phyloP scores from a whole-genome alignment of 2,329 filamentous ascomycete species.

The Exophiala calicioides region DNA sequence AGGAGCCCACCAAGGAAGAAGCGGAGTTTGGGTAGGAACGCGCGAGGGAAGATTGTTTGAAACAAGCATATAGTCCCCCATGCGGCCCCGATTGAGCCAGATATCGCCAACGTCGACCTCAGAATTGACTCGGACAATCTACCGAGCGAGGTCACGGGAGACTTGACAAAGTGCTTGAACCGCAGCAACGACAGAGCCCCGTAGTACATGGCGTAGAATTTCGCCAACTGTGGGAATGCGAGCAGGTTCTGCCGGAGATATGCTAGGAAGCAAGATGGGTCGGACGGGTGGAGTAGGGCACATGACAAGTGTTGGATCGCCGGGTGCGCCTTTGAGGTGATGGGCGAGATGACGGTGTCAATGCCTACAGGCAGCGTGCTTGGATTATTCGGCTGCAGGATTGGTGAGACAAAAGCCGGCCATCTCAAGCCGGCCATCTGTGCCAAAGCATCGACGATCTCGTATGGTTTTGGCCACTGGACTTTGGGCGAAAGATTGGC shows the following conservation, averaged over 20 bases:
- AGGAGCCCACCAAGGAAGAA: slow-evolving; percentile 88
- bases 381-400: slow-evolving; percentile 73
- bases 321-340: slow-evolving; percentile 83
- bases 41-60: slow-evolving; percentile 73
- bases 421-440: slow-evolving; percentile 79
- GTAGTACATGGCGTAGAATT: slow-evolving; percentile 74
- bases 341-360: slow-evolving; percentile 69
- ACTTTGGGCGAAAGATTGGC: slow-evolving; percentile 65
- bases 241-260: slow-evolving; percentile 85
- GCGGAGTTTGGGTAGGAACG: slow-evolving; percentile 74
- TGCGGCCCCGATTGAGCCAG: slow-evolving; percentile 77
- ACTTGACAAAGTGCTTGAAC: slow-evolving; percentile 67
- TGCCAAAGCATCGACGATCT: slow-evolving; percentile 78
- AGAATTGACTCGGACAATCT: slow-evolving; percentile 68
- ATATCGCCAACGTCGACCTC: slow-evolving; percentile 73
- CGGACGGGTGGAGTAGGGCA: slow-evolving; percentile 80
- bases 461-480: slow-evolving; percentile 72
- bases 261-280: slow-evolving; percentile 84
- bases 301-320: slow-evolving; percentile 79
- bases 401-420: slow-evolving; percentile 85
- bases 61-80: slow-evolving; percentile 93
- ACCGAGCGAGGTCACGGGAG: slow-evolving; percentile 68
- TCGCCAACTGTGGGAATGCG: slow-evolving; percentile 75
- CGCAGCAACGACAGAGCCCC: slow-evolving; percentile 66
- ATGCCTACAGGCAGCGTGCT: slow-evolving; percentile 62